Base-by-base conservation (phyloP, 2,329 filamentous ascomycete species). In the Ophiosphaerella herpotricha region DNA sequence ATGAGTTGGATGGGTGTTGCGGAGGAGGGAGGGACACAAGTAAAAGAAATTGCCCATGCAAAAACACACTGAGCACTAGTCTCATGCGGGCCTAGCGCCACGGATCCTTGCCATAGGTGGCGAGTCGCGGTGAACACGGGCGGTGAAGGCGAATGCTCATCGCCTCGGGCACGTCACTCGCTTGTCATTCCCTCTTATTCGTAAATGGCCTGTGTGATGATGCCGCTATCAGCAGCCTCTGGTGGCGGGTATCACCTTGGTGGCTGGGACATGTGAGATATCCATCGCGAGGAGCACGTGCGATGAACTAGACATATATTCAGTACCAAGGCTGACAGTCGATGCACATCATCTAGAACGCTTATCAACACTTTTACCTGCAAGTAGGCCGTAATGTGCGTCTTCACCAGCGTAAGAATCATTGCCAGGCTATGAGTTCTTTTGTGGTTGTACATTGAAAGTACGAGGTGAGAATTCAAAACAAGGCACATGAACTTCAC, bases 1-100 rank as follows among this genome's bases (percentile, higher is more conserved):
- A 63, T 55, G 53, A 55, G 62, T 62, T 61, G 52, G 54, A 59
- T 57, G 59, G 63, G 66, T 61, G 60, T 61, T 60, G 54, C 42
- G 55, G 58, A 57, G 59, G 63, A 55, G 54, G 57, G 56, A 57
- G 45, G 53, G 57, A 42, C 42, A 44, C 48, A 52, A 48, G 52
- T 46, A 50, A 55, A 57, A 58, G 62, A 65, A 61, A 54, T 57
- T 55, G 54, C 54, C 51, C 55, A 55, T 61, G 56, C 46, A 57
- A 55, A 57, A 54, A 50, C 48, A 52, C 51, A 46, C 58, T 68
- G 58, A 52, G 21, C 56, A 35, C 23, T 34, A 35, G 41, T n/a
- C 21, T 29, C 23, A 33, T 6, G 33, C 48, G 46, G 29, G 26
- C 13, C 9, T 41, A 23, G 38, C 12, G 32, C n/a, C 5, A n/a